A percentile compares a stretch with the other conserved stretches of the same genome.
These are phyloP conservation scores for Clarireedia homoeocarpa DNA, from an alignment of 2,329 filamentous ascomycete species.

Conservation along the genomic window DNA sequence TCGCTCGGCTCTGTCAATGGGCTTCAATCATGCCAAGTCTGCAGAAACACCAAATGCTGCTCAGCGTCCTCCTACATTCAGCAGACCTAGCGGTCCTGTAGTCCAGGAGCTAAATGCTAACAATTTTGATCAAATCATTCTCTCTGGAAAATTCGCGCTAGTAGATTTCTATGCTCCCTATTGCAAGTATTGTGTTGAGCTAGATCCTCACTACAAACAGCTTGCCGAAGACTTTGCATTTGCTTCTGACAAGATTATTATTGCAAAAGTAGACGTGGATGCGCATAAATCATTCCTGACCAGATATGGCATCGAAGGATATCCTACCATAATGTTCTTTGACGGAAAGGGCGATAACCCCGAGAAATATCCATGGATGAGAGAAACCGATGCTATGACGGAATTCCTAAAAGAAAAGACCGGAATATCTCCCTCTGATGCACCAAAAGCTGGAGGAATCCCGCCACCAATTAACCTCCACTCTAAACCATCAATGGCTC, in stretches of 20 bases:
- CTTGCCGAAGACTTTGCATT: slow-evolving; percentile 68
- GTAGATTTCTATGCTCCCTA: slow-evolving; percentile 98
- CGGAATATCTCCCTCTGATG: slow-evolving; percentile 18
- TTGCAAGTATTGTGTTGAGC: slow-evolving; percentile 92
- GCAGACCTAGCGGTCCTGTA: slow-evolving; percentile 10
- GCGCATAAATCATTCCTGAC: slow-evolving; percentile 66
- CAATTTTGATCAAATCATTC: slow-evolving; percentile 85
- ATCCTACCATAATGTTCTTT: slow-evolving; percentile 97
- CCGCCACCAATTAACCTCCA: slow-evolving; percentile 26
- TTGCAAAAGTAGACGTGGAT: slow-evolving; percentile 92
- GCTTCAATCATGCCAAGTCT: slow-evolving; percentile 22
- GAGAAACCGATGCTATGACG: slow-evolving; percentile 17
- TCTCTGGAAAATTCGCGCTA: slow-evolving; percentile 86
- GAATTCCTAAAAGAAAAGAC: slow-evolving; percentile 23
- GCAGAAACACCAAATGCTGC: slow-evolving; percentile 17
- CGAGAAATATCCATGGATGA: slow-evolving; percentile 16
- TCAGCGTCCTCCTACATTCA: slow-evolving; percentile 12
- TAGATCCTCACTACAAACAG: slow-evolving; percentile 82
- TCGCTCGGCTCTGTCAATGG: slow-evolving; percentile 20
- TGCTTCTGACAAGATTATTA: slow-evolving; percentile 65
- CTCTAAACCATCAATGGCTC: slow-evolving; percentile 32
- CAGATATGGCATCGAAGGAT: slow-evolving; percentile 55
- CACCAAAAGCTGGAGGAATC: slow-evolving; percentile 12
- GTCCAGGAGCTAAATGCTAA: slow-evolving; percentile 78
- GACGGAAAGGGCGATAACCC: slow-evolving; percentile 19